phyloP scores from a whole-genome alignment of 2,329 filamentous ascomycete species.

The Botryosphaeria dothidea region DNA sequence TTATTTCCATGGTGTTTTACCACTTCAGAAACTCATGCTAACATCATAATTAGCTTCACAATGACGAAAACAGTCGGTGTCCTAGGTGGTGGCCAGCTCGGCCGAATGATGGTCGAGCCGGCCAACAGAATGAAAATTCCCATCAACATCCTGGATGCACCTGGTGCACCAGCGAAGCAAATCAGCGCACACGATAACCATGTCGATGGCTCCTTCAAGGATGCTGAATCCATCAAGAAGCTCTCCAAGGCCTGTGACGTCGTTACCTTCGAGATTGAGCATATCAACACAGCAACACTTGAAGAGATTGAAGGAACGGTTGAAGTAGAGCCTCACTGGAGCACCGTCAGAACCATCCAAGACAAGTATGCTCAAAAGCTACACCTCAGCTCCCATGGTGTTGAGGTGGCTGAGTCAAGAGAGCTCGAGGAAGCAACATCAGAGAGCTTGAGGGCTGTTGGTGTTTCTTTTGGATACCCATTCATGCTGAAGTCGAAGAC shows the following conservation, averaged over 20 bases:
- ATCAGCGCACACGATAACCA: constrained; percentile 74
- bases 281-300: constrained; percentile 85
- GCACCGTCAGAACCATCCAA: constrained; percentile 84
- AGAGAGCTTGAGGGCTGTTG: constrained; percentile 64
- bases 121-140: constrained; percentile 76
- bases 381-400: constrained; percentile 66
- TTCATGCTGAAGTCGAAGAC: constrained; percentile 92
- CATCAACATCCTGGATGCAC: constrained; percentile 76
- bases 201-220: constrained; percentile 85
- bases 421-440: constrained; percentile 62
- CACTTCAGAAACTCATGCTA: too few relatives aligned
- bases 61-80: constrained; percentile 36
- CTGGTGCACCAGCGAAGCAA: constrained; percentile 79
- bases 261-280: constrained; percentile 92
- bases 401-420: constrained; percentile 72
- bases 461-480: constrained; percentile 70
- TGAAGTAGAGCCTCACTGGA: constrained; percentile 76
- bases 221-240: constrained; percentile 73
- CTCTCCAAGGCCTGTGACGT: constrained; percentile 78
- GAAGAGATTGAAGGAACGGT: constrained; percentile 74
- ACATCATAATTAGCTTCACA: background rate
- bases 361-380: constrained; percentile 92
- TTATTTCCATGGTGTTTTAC: background rate
- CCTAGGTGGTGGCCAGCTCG: constrained; percentile 61
- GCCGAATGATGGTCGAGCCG: constrained; percentile 92